phyloP scores from a whole-genome alignment of 2,329 filamentous ascomycete species.

The Aurifilum marmelostoma region DNA sequence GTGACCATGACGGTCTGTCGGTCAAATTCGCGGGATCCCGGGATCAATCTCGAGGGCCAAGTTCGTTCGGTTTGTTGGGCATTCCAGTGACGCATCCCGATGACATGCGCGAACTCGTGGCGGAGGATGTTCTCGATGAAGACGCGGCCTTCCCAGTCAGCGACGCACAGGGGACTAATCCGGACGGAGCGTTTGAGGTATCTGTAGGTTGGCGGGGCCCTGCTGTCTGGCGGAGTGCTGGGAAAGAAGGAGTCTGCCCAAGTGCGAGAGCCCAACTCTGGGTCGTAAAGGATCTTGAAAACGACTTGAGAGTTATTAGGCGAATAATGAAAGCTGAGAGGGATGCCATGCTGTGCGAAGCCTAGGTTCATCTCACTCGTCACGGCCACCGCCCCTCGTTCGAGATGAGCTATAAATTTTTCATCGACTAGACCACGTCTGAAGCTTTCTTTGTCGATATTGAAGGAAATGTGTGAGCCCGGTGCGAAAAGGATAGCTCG shows the following conservation, averaged over 20 bases:
- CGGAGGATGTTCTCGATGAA: background rate
- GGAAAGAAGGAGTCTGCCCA: constrained; percentile 6
- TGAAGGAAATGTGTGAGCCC: constrained; percentile 3
- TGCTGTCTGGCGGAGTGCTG: background rate
- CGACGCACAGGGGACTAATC: background rate
- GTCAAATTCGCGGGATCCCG: background rate
- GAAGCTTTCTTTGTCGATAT: constrained; percentile 5
- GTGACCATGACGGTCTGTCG: background rate
- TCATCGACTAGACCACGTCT: background rate
- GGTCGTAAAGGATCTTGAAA: constrained; percentile 16
- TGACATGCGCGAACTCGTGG: constrained; percentile 16
- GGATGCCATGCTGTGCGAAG: background rate
- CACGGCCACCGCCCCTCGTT: no score
- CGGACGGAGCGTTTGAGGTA: background rate
- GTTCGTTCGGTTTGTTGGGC: background rate
- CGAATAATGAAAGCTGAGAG: background rate
- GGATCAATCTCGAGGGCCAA: background rate
- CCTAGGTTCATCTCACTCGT: background rate
- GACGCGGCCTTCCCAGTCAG: background rate
- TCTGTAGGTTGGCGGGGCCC: background rate
- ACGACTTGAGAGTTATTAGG: background rate
- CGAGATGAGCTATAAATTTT: background rate
- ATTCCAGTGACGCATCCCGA: constrained; percentile 12
- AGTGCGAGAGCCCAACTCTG: background rate
- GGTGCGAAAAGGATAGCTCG: background rate